Evolutionary conservation across 1,284 basidiomycete species (phyloP).

Genomic region (Puccinia brachypodii): DNA sequence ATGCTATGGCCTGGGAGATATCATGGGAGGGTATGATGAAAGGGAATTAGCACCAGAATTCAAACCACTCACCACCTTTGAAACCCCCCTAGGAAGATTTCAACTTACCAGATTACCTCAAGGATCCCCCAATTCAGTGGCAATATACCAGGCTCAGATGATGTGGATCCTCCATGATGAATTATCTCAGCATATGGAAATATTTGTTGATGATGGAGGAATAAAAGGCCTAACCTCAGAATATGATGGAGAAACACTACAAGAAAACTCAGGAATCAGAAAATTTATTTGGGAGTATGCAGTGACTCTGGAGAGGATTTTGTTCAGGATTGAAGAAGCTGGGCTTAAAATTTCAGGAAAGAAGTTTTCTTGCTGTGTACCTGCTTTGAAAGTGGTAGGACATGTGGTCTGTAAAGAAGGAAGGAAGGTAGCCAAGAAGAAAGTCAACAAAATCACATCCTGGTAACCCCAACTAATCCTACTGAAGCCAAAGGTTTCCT

Average conservation of each 20-base stretch:
- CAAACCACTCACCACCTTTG: slow-evolving; percentile 17
- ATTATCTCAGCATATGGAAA: not conserved
- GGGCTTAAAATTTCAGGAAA: slow-evolving; percentile 2
- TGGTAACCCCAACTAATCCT: not conserved
- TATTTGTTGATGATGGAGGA: slow-evolving; percentile 41
- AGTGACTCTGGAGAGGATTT: slow-evolving; percentile 11
- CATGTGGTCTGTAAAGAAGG: slow-evolving; percentile 18
- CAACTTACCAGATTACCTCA: slow-evolving; percentile 22
- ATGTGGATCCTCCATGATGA: slow-evolving; percentile 24
- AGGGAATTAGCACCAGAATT: slow-evolving; percentile 3
- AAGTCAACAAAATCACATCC: not conserved
- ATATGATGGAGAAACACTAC: slow-evolving; percentile 7
- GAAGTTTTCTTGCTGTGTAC: slow-evolving; percentile 4
- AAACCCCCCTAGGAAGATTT: slow-evolving; percentile 24
- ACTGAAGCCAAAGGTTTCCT: slow-evolving; percentile 17
- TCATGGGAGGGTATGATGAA: slow-evolving; percentile 41
- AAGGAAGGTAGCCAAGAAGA: not conserved
- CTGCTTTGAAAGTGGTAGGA: slow-evolving; percentile 11
- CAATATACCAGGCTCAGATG: slow-evolving; percentile 25
- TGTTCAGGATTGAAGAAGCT: slow-evolving; percentile 26
- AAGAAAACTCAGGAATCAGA: slow-evolving; percentile 15
- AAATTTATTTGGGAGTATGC: slow-evolving; percentile 32
- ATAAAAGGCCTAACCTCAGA: slow-evolving; percentile 16
- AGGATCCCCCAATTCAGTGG: slow-evolving; percentile 16
- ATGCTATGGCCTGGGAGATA: slow-evolving; percentile 30